Conservation (phyloP, 345 rosid genomes). For the Zanthoxylum bungeanum region DNA sequence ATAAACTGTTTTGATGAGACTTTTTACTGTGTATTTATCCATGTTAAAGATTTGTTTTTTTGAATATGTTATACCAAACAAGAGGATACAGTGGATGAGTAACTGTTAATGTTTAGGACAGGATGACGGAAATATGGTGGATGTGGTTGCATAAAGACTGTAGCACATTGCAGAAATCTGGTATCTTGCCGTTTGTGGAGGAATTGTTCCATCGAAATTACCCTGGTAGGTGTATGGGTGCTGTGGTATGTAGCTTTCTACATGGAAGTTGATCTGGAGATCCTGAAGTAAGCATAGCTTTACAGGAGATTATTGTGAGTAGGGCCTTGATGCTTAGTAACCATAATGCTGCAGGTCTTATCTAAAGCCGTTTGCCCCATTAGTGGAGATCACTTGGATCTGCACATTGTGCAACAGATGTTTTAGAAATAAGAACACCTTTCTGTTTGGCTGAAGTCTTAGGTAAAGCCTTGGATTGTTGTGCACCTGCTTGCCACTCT, state of each 20-base stretch:
- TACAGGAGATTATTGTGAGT: not conserved
- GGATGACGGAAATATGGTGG: not conserved
- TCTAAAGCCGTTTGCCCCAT: not conserved
- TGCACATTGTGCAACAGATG: not conserved
- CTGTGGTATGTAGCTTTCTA: not conserved
- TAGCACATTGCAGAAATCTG: not conserved
- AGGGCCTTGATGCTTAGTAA: not conserved
- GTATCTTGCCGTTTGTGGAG: not conserved
- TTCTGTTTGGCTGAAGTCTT: constrained; percentile 2
- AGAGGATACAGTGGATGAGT: too few species aligned
- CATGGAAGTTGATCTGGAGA: not conserved
- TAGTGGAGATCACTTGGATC: not conserved
- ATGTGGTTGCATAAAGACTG: not conserved
- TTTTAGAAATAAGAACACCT: constrained; percentile 3
- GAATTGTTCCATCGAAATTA: not conserved
- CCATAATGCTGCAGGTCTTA: not conserved
- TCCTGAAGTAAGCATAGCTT: not conserved
- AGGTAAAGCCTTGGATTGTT: not conserved
- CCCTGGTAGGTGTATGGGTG: not conserved
- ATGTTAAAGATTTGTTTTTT: not conserved
- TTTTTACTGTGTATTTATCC: not conserved
- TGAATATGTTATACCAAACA: constrained; percentile 3
- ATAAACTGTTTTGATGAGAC: not conserved
- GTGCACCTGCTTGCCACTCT: not conserved
- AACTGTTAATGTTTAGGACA: too few species aligned